phyloP scores from a whole-genome alignment of 2,329 filamentous ascomycete species.

The Clarireedia homoeocarpa region DNA sequence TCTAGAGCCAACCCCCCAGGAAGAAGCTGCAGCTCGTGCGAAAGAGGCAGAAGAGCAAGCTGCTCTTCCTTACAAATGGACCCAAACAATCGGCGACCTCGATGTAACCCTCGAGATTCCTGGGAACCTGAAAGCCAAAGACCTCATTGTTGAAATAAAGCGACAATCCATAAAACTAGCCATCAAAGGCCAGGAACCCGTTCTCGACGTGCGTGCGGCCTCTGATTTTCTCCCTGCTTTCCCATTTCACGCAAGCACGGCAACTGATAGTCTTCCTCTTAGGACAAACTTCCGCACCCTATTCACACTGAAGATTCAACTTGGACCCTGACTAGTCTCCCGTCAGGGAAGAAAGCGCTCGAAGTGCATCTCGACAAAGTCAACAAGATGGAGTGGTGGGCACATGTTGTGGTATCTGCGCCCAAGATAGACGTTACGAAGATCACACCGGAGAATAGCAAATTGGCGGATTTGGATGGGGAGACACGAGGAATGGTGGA shows the following conservation, averaged over 20 bases:
- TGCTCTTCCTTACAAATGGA: conserved; percentile 93
- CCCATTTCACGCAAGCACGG: too few relatives aligned
- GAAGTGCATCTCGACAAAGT: conserved; percentile 87
- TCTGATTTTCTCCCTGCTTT: background rate
- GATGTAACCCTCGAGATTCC: conserved; percentile 74
- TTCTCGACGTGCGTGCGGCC: conserved; percentile 59
- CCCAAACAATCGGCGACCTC: conserved; percentile 82
- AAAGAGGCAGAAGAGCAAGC: conserved; percentile 84
- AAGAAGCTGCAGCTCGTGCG: conserved; percentile 53
- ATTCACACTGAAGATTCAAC: conserved; percentile 82
- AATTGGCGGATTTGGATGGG: conserved; percentile 85
- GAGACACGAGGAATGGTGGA: conserved; percentile 96
- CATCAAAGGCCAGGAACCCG: conserved; percentile 79
- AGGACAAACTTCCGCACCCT: conserved; percentile 80
- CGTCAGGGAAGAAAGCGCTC: conserved; percentile 58
- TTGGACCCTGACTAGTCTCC: conserved; percentile 75
- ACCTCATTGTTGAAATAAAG: conserved; percentile 76
- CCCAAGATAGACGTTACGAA: conserved; percentile 93
- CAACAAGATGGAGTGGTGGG: conserved; percentile 99
- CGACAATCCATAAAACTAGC: conserved; percentile 70
- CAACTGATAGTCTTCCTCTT: conserved; percentile 1
- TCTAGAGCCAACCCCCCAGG: conserved; percentile 32
- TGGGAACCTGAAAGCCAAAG: conserved; percentile 73
- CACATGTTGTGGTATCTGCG: conserved; percentile 77
- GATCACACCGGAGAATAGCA: conserved; percentile 88